phyloP scores from a whole-genome alignment of 2,329 filamentous ascomycete genomes.

The Colletotrichum chrysophilum region DNA sequence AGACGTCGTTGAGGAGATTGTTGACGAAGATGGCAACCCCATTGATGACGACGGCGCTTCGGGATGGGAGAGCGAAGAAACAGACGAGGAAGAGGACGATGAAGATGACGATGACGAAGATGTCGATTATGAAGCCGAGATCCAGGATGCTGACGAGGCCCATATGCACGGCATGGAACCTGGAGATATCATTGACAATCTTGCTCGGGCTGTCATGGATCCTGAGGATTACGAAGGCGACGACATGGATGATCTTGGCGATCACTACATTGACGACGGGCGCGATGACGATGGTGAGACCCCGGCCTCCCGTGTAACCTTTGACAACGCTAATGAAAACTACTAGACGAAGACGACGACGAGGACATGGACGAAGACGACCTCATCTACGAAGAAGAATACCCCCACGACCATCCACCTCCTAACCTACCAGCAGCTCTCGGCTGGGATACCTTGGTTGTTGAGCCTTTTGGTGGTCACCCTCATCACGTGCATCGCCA shows the following conservation, averaged over 20 bases:
- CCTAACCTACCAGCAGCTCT: conserved; percentile 50
- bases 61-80: conserved; percentile 66
- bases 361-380: conserved; percentile 70
- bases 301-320: not conserved
- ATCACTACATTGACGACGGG: conserved; percentile 58
- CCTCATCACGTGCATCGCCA: conserved; percentile 56
- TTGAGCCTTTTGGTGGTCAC: conserved; percentile 54
- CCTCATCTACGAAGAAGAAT: conserved; percentile 65
- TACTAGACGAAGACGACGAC: conserved; percentile 39
- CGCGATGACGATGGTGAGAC: conserved; percentile 65
- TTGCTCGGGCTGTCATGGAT: conserved; percentile 61
- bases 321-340: conserved; percentile 26
- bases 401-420: conserved; percentile 53
- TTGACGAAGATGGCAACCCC: conserved; percentile 67
- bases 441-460: conserved; percentile 62
- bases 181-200: conserved; percentile 52
- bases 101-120: conserved; percentile 57
- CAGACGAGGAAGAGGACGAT: conserved; percentile 58
- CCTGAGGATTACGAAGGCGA: conserved; percentile 58
- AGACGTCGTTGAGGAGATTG: conserved; percentile 55
- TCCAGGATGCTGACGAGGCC: conserved; percentile 57
- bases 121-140: conserved; percentile 60
- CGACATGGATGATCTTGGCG: conserved; percentile 55
- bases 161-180: conserved; percentile 51
- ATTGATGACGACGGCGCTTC: conserved; percentile 65